These are phyloP conservation scores for Neurospora sp. DNA, from an alignment of 2,329 filamentous ascomycete genomes.

Conservation along the genomic window DNA sequence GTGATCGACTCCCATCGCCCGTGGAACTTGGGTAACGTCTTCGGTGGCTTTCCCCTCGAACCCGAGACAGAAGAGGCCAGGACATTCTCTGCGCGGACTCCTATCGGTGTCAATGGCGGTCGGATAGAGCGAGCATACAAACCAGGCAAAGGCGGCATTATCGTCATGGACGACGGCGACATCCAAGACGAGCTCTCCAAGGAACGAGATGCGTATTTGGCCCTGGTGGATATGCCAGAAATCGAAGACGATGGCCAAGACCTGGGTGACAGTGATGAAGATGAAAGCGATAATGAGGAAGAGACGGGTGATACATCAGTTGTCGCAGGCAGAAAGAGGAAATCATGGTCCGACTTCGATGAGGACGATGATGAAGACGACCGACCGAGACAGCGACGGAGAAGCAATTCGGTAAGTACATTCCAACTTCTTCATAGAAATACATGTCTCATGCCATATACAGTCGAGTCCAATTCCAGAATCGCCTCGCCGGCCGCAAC, in stretches of 20 bases:
- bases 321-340: slow-evolving; percentile 59
- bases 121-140: slow-evolving; percentile 63
- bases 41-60: slow-evolving; percentile 60
- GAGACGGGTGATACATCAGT: slow-evolving; percentile 19
- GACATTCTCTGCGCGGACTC: slow-evolving; percentile 42
- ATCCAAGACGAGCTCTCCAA: slow-evolving; percentile 70
- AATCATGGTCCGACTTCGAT: slow-evolving; percentile 65
- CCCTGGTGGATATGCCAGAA: slow-evolving; percentile 85
- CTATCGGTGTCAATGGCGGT: slow-evolving; percentile 61
- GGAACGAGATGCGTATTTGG: slow-evolving; percentile 75
- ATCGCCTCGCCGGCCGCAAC: slow-evolving; percentile 51
- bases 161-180: slow-evolving; percentile 94
- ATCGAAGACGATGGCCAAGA: slow-evolving; percentile 65
- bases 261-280: slow-evolving; percentile 48
- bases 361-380: slow-evolving; percentile 59
- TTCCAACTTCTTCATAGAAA: neutral
- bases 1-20: slow-evolving; percentile 83
- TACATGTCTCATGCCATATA: slow-evolving; percentile 9
- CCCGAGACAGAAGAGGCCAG: slow-evolving; percentile 37
- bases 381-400: slow-evolving; percentile 66
- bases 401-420: slow-evolving; percentile 73
- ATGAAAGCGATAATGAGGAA: slow-evolving; percentile 46
- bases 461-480: slow-evolving; percentile 57
- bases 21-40: slow-evolving; percentile 92
- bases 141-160: slow-evolving; percentile 73